Percentiles rank a stretch among this genome's conserved stretches.
These are phyloP conservation scores for Piper longum DNA, from an alignment of 164 flowering plant species.

Conservation along the genomic window DNA sequence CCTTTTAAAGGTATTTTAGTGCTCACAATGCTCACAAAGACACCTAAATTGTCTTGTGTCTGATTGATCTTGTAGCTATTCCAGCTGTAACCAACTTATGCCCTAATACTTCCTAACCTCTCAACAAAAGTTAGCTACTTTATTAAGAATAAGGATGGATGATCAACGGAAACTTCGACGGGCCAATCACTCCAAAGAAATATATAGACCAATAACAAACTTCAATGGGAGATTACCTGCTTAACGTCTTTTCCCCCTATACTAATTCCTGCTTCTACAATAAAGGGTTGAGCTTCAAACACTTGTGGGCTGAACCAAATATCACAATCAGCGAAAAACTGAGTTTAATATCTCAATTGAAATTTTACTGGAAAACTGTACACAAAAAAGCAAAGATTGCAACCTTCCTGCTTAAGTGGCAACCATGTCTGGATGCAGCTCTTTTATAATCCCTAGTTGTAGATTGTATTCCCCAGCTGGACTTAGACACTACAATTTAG, in stretches of 20 bases:
- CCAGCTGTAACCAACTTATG: slow-evolving; percentile 46
- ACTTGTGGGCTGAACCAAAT: slow-evolving; percentile 65
- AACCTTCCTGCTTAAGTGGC: slow-evolving; percentile 97
- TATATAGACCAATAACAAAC: background rate
- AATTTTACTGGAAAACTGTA: background rate
- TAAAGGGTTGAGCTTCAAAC: slow-evolving; percentile 97
- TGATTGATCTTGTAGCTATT: slow-evolving; percentile 90
- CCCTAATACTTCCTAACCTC: no score
- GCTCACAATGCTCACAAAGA: slow-evolving; percentile 94
- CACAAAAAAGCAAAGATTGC: background rate
- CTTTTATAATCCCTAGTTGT: slow-evolving; percentile 92
- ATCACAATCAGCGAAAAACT: background rate
- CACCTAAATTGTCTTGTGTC: slow-evolving; percentile 88
- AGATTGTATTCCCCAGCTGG: slow-evolving; percentile 99
- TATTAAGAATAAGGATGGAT: background rate
- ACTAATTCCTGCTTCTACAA: slow-evolving; percentile 97
- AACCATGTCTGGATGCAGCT: slow-evolving; percentile 96
- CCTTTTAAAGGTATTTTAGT: slow-evolving; percentile 99
- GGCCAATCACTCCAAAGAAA: slow-evolving; percentile 7
- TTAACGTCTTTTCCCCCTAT: slow-evolving; percentile 97
- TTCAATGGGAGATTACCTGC: slow-evolving; percentile 29
- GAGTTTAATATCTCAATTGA: background rate
- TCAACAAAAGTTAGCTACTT: background rate
- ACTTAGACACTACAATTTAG: slow-evolving; percentile 72
- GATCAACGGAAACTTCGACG: background rate